These are phyloP conservation scores for Hypomontagnella monticulosa DNA, from an alignment of 495 filamentous ascomycete species.

Conservation along the genomic window DNA sequence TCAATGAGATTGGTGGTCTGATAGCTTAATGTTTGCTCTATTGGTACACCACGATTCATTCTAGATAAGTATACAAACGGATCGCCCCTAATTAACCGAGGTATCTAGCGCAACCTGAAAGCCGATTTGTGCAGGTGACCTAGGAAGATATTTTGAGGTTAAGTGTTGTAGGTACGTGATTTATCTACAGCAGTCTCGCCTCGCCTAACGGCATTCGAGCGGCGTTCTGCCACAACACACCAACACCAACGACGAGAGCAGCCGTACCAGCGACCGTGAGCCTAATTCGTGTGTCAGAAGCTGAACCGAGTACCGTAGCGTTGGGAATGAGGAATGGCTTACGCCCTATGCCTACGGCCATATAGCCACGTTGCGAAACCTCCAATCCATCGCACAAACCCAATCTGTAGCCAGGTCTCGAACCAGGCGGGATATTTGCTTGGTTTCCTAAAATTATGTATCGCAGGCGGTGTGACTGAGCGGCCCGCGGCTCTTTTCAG, in stretches of 20 bases:
- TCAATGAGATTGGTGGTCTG: background rate
- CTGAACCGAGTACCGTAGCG: background rate
- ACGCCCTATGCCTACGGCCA: conserved; percentile 36
- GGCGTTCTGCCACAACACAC: conserved; percentile 26
- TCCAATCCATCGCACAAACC: conserved; percentile 41
- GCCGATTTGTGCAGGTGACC: too few relatives aligned
- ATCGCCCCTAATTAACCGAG: background rate
- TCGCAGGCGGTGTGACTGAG: conserved; percentile 12
- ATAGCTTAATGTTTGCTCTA: conserved; percentile 17
- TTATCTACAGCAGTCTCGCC: conserved; percentile 17
- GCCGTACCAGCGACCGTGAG: conserved; percentile 25
- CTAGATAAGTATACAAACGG: conserved; percentile 20
- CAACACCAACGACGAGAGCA: conserved; percentile 27
- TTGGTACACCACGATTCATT: conserved; percentile 5
- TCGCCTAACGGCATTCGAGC: conserved; percentile 7
- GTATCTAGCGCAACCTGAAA: too few relatives aligned
- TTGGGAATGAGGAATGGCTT: conserved; percentile 17
- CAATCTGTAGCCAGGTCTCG: conserved; percentile 24
- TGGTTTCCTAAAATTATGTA: background rate
- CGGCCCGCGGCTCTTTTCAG: conserved; percentile 20
- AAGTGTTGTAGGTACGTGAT: background rate
- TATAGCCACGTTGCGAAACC: conserved; percentile 39
- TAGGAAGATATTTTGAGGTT: conserved; percentile 4
- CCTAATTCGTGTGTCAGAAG: conserved; percentile 17
- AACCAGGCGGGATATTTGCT: conserved; percentile 28